Evolutionary conservation across 2,329 filamentous ascomycete species (phyloP).

Genomic region (Alternaria conjuncta): DNA sequence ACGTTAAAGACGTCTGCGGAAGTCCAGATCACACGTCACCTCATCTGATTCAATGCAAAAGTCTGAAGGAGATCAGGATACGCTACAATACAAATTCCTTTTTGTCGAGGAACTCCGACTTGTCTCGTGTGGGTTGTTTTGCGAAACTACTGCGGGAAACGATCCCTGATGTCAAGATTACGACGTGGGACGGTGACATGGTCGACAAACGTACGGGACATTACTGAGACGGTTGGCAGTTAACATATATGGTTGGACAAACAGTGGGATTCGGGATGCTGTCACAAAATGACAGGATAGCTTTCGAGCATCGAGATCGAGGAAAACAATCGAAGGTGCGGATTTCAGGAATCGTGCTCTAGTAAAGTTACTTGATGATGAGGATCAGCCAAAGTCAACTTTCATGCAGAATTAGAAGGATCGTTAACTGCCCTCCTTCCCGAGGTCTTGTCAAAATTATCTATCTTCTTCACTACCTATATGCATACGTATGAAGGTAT

Average conservation of each 20-base stretch:
- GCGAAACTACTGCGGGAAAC: background rate
- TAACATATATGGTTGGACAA: background rate
- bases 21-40: background rate
- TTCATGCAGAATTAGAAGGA: background rate
- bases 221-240: background rate
- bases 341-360: background rate
- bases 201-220: background rate
- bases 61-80: background rate
- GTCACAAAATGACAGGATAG: background rate
- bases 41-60: background rate
- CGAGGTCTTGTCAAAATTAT: background rate
- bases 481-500: background rate
- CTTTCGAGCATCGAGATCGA: background rate
- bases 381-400: background rate
- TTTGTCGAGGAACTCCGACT: background rate
- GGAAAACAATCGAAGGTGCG: background rate
- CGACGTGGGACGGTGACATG: background rate
- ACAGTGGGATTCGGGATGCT: rapidly evolving
- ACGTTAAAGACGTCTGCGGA: background rate
- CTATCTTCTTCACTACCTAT: background rate
- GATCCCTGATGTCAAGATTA: background rate
- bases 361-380: background rate
- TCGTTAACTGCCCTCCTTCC: background rate
- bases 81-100: background rate
- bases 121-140: background rate